Conservation (phyloP, 495 filamentous ascomycete genomes). For the Bacidia rubella region DNA sequence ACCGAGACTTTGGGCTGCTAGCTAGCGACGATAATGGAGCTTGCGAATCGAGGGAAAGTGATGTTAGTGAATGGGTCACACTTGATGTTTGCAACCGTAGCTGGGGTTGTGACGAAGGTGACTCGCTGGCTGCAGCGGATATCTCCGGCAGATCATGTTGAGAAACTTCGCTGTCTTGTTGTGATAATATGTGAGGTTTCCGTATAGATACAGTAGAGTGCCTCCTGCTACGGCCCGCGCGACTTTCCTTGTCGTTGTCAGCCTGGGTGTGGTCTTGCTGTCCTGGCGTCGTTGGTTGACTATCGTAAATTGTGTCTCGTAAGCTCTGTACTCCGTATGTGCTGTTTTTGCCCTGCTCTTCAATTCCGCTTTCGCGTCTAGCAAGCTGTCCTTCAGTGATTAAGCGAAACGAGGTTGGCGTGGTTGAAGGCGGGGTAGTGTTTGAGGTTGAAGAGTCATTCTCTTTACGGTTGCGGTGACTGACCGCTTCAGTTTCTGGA, state of each 20-base stretch:
- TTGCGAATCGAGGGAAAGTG: conserved; percentile 28
- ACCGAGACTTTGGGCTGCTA: conserved; percentile 39
- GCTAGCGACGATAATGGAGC: conserved; percentile 35
- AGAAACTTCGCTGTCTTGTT: neutral
- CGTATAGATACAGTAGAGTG: conserved; percentile 21
- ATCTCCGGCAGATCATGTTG: neutral
- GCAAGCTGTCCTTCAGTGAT: conserved; percentile 20
- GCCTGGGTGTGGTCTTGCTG: conserved; percentile 20
- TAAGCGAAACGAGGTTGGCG: conserved; percentile 35
- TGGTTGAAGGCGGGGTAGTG: conserved; percentile 4
- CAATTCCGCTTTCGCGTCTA: conserved; percentile 8
- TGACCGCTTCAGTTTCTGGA: conserved; percentile 9
- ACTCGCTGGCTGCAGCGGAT: neutral
- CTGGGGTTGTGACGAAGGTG: conserved; percentile 9
- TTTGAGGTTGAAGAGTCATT: conserved; percentile 6
- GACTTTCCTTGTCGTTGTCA: conserved; percentile 18
- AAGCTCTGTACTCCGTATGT: conserved; percentile 54
- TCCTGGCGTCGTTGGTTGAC: conserved; percentile 20
- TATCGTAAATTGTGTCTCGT: conserved; percentile 38
- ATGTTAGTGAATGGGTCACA: conserved; percentile 32
- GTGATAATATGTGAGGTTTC: conserved; percentile 18
- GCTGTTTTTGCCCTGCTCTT: conserved; percentile 21
- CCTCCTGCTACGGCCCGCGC: conserved; percentile 14
- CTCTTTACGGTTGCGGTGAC: conserved; percentile 13
- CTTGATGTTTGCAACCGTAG: conserved; percentile 13